These are phyloP conservation scores for Penicillium alfredii DNA, from an alignment of 495 filamentous ascomycete species.

Conservation along the genomic window DNA sequence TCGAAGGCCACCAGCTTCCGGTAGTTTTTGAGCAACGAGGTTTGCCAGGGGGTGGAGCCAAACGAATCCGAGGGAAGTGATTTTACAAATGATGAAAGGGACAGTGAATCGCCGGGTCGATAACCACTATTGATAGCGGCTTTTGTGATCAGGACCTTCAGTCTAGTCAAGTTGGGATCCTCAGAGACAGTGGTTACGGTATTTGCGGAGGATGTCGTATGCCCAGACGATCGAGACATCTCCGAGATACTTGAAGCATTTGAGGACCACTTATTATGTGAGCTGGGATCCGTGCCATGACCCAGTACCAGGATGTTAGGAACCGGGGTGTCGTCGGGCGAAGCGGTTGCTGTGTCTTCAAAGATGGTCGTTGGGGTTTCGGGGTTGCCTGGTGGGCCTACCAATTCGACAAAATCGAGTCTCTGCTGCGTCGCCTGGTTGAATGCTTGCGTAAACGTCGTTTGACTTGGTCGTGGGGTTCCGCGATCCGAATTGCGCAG, in stretches of 20 bases:
- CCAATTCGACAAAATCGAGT: conserved; percentile 22
- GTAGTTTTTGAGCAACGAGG: conserved; percentile 66
- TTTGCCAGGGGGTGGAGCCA: conserved; percentile 63
- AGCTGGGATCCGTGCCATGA: conserved; percentile 34
- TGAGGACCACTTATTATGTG: conserved; percentile 61
- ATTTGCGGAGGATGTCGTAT: conserved; percentile 65
- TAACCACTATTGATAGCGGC: conserved; percentile 78
- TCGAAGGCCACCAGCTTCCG: conserved; percentile 69
- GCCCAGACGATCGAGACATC: conserved; percentile 64
- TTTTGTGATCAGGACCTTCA: conserved; percentile 72
- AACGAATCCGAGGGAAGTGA: conserved; percentile 71
- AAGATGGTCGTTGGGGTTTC: conserved; percentile 93
- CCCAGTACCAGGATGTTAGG: conserved; percentile 85
- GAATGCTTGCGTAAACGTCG: conserved; percentile 56
- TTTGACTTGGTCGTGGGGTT: conserved; percentile 77
- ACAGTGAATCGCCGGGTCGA: conserved; percentile 37
- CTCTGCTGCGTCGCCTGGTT: conserved; percentile 40
- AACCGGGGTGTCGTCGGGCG: conserved; percentile 67
- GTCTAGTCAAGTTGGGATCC: conserved; percentile 65
- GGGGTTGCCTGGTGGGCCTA: conserved; percentile 46
- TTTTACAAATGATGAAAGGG: conserved; percentile 66
- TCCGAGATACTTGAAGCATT: conserved; percentile 65
- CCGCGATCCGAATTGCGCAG: conserved; percentile 79
- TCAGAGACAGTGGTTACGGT: conserved; percentile 60
- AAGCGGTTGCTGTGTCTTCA: conserved; percentile 71